Evolutionary conservation across 176 grass and related monocot species (phyloP), one percentile per base, ranked within the genome.

Genomic region (Aechmea fasciata): DNA sequence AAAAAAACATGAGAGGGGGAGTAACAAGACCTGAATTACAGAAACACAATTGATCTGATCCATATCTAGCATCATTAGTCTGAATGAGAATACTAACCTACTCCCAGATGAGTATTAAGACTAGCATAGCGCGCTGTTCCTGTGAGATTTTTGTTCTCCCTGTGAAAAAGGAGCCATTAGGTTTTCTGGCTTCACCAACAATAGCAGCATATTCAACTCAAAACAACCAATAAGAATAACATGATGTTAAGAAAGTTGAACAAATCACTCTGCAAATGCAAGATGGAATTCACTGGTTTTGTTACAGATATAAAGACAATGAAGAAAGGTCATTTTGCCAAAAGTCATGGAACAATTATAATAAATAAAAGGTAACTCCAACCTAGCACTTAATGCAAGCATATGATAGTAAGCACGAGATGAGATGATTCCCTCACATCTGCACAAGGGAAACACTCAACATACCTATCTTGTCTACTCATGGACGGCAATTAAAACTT

Each of bases 81-180:
- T 41, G 33, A 41, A 33, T 67, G 66, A 82, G 75, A 79, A 68
- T 10, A 19, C 75, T 79, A 28, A 91, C 92, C 88, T 84, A 96
- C 87, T 91, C 92, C 92, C 70, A 96, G 88, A 88, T 96, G 92
- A 89, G 92, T 96, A 84, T 96, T 96, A 41, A 96, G 85, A 75
- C 92, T 96, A 68, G 92, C 92, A 91, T 96, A 96, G 1, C 92
- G 85, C 47, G 92, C 88, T 50, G 85, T 96, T 73, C 92, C 92
- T 24, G 88, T 96, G 48, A 96, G 73, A 57, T 89, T 91, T 79
- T 96, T 96, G 67, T 96, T 96, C 83, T 96, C 92, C 74, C 92
- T 96, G 75, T 55, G 69, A 12, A 71, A 47, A 55, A 47, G 69
- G 78, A 71, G 14, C 67, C 69, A 57, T 50, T 11, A 51, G 64